Conservation (phyloP, 495 filamentous ascomycete species). For the Neurospora sp. region DNA sequence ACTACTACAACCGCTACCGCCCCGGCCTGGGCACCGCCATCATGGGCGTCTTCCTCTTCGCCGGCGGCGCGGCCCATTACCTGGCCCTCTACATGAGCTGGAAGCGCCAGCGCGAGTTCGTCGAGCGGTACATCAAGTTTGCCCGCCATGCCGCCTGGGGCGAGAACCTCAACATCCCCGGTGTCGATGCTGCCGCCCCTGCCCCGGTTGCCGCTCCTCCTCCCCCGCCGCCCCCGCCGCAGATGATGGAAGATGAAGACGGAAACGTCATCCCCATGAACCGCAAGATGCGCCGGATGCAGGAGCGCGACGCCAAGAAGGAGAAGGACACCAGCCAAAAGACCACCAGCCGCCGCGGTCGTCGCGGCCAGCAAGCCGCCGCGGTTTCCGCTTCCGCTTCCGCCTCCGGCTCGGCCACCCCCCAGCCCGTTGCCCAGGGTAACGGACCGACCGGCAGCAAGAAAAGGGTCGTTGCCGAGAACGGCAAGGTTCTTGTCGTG, state of each 20-base stretch:
- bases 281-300: conserved; percentile 75
- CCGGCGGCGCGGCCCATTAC: conserved; percentile 81
- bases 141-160: conserved; percentile 86
- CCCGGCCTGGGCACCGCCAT: conserved; percentile 82
- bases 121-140: conserved; percentile 81
- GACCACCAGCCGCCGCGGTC: conserved; percentile 8
- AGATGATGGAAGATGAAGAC: conserved; percentile 38
- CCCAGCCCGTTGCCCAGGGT: conserved; percentile 22
- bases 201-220: conserved; percentile 31
- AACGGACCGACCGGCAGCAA: conserved; percentile 53
- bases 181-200: conserved; percentile 42
- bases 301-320: conserved; percentile 72
- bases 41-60: conserved; percentile 70
- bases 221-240: conserved; percentile 17
- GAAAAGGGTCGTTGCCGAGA: conserved; percentile 81
- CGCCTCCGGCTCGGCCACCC: conserved; percentile 21
- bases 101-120: conserved; percentile 83
- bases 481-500: conserved; percentile 89
- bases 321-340: conserved; percentile 37
- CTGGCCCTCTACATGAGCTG: conserved; percentile 70
- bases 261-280: conserved; percentile 52
- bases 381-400: conserved; percentile 6
- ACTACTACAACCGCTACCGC: conserved; percentile 91
- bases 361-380: conserved; percentile 7
- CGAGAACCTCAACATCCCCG: conserved; percentile 41